phyloP scores from a whole-genome alignment of 805 yeast genomes.

The Wickerhamiella shivajii region DNA sequence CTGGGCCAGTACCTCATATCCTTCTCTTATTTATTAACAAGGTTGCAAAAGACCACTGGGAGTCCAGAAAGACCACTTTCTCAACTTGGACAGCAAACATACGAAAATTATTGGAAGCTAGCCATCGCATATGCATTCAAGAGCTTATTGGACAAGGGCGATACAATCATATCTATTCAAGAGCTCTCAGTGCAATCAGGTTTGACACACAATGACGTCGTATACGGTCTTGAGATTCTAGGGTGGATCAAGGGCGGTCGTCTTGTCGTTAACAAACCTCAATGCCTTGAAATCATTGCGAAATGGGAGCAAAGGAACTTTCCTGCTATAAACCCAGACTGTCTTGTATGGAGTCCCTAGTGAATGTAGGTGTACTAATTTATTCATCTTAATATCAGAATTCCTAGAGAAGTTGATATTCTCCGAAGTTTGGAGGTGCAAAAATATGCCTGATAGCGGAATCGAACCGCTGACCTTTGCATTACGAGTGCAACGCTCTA shows the following conservation, averaged over 20 bases:
- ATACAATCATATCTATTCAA: conserved; percentile 34
- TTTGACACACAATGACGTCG: conserved; percentile 73
- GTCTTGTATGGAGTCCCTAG: no score
- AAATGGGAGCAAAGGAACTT: no score
- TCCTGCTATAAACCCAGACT: no score
- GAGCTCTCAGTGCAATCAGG: conserved; percentile 60
- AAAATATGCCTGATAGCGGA: conserved; percentile 27
- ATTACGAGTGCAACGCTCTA: conserved; percentile 98
- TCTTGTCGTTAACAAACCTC: conserved; percentile 35
- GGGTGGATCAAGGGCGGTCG: conserved; percentile 38
- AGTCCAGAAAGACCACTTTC: conserved; percentile 94
- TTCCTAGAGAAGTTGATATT: no score
- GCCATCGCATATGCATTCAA: conserved; percentile 39
- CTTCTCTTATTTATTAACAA: conserved; percentile 68
- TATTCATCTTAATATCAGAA: no score
- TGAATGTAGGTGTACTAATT: no score
- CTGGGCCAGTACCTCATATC: conserved; percentile 81
- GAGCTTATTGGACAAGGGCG: conserved; percentile 9
- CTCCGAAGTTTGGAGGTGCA: no score
- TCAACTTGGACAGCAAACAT: conserved; percentile 71
- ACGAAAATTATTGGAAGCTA: conserved; percentile 74
- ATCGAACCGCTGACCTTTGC: conserved; percentile 31
- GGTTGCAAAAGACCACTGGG: conserved; percentile 64
- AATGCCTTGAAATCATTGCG: no score
- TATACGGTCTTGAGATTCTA: conserved; percentile 72